These are phyloP conservation scores for Myxozyma lipomycoides DNA, from an alignment of 805 yeast genomes.

Conservation along the genomic window DNA sequence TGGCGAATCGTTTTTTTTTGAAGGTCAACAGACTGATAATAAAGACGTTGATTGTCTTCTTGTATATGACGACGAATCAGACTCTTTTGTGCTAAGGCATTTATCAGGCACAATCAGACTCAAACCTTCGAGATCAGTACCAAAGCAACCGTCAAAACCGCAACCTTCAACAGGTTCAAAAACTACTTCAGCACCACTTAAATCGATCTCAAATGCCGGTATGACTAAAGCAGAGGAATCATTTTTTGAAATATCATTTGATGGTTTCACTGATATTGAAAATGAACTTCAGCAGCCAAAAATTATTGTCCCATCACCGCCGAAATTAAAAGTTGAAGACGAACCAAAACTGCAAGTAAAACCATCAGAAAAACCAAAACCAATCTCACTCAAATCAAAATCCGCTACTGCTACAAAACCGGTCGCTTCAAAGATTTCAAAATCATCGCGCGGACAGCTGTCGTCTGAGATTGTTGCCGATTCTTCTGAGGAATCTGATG, in stretches of 20 bases:
- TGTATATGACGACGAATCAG: constrained; percentile 19
- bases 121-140: constrained; percentile 16
- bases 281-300: not conserved
- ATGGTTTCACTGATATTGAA: not conserved
- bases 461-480: not conserved
- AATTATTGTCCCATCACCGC: not conserved
- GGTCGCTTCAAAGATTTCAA: not conserved
- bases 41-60: constrained; percentile 27
- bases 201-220: constrained; percentile 3
- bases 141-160: not conserved
- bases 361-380: not conserved
- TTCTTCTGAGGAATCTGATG: constrained; percentile 5
- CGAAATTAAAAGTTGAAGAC: not conserved
- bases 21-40: constrained; percentile 21
- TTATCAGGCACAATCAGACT: constrained; percentile 17
- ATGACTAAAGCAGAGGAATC: constrained; percentile 1
- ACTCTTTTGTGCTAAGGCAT: constrained; percentile 21
- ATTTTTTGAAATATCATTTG: constrained; percentile 13
- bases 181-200: not conserved
- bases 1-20: constrained; percentile 21
- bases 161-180: not conserved
- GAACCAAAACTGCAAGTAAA: not conserved
- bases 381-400: not conserved
- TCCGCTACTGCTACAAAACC: not conserved
- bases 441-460: not conserved